A percentile compares a stretch with the other conserved stretches of the same genome.
Conservation (phyloP, 805 yeast genomes). For the Sugiyamaella mastotermitis region DNA sequence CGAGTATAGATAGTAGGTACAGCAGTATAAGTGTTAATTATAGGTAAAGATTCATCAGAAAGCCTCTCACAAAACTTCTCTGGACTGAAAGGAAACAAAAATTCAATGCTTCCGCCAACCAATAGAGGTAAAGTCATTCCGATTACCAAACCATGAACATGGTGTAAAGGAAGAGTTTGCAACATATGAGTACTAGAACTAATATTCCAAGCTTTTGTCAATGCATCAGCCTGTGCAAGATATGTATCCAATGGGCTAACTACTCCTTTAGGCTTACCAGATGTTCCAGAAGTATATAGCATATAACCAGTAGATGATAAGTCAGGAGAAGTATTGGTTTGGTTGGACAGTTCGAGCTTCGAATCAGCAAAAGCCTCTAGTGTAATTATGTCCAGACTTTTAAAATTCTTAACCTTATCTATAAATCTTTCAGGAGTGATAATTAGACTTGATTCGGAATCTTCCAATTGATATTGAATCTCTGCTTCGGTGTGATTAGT, state of each 20-base stretch:
- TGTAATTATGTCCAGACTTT: slow-evolving; percentile 9
- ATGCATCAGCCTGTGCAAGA: slow-evolving; percentile 28
- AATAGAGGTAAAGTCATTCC: slow-evolving; percentile 28
- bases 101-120: slow-evolving; percentile 29
- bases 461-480: slow-evolving; percentile 27
- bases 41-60: slow-evolving; percentile 21
- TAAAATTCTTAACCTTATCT: slow-evolving; percentile 20
- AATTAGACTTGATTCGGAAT: slow-evolving; percentile 25
- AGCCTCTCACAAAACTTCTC: slow-evolving; percentile 20
- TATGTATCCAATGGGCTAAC: slow-evolving; percentile 28
- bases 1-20: slow-evolving; percentile 31
- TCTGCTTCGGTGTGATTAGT: slow-evolving; percentile 29
- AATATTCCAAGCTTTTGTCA: slow-evolving; percentile 29
- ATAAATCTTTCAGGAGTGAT: slow-evolving; percentile 26
- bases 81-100: slow-evolving; percentile 28
- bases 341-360: not conserved
- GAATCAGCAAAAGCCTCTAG: slow-evolving; percentile 3
- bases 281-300: slow-evolving; percentile 32
- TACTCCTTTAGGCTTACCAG: slow-evolving; percentile 32
- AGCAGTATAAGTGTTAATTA: slow-evolving; percentile 30
- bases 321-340: not conserved
- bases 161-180: slow-evolving; percentile 32
- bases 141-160: slow-evolving; percentile 31
- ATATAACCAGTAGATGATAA: slow-evolving; percentile 24
- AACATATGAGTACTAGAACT: slow-evolving; percentile 22